Conservation (phyloP, 768 basidiomycete species). For the Leucocoprinus sp. region DNA sequence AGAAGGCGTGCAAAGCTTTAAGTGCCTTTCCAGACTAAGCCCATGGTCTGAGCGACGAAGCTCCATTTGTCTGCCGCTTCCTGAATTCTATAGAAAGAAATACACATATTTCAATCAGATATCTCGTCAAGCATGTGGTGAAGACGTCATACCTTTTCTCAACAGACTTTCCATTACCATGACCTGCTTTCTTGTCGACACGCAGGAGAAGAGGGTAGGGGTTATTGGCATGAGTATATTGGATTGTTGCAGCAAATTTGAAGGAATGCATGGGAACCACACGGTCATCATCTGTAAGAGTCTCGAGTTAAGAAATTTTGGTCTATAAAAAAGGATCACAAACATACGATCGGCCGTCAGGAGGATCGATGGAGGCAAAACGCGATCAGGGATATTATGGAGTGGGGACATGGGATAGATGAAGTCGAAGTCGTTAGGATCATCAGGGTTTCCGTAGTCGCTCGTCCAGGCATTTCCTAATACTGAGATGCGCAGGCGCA, state of each 20-base stretch:
- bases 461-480: constrained; percentile 68
- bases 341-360: constrained; percentile 75
- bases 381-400: constrained; percentile 61
- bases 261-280: constrained; percentile 85
- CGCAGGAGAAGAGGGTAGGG: constrained; percentile 67
- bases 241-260: constrained; percentile 75
- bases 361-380: constrained; percentile 64
- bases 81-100: constrained; percentile 44
- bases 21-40: constrained; percentile 31
- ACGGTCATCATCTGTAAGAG: constrained; percentile 61
- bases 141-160: constrained; percentile 42
- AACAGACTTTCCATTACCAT: constrained; percentile 74
- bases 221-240: constrained; percentile 56
- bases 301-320: background rate
- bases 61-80: constrained; percentile 74
- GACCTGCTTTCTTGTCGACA: constrained; percentile 74
- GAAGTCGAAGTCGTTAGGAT: constrained; percentile 77
- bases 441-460: constrained; percentile 72
- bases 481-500: background rate
- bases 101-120: background rate
- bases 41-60: constrained; percentile 63
- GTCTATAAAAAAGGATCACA: background rate
- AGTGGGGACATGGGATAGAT: constrained; percentile 73
- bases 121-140: background rate
- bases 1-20: background rate